Evolutionary conservation across 2,329 filamentous ascomycete species (phyloP), one percentile per base, ranked within the genome.

Genomic region (Aspergillus amoenus): DNA sequence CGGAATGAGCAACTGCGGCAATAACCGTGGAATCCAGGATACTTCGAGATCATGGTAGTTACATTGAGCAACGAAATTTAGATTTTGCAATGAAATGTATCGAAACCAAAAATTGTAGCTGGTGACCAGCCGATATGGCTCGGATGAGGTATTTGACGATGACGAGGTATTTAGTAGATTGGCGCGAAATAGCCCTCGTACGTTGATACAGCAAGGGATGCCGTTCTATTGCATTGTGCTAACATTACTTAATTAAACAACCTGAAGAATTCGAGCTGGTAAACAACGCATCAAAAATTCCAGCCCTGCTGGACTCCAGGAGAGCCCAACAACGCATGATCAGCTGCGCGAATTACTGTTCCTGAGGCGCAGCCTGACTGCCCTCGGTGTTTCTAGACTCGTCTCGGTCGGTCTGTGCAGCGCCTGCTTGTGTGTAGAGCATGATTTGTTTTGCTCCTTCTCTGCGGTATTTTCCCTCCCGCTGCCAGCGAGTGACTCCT

Each of bases 331-430:
- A 15, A 52, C 11, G 9, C 17, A 22, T 43, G 62, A 65, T 65
- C 63, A 65, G 48, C 63, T 65, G 63, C 61, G 63, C 63, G 61
- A 65, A 64, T 65, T 64, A 64, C 63, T 60, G 34, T 57, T 50
- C 55, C 42, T 56, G 62, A 57, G 40, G n/a, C n/a, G 44, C 27
- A 15, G n/a, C 27, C 4, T 43, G 17, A 21, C 41, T 11, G n/a
- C 12, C 40, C 40, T 18, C 15, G 8, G 18, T 7, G 40, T 43
- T 12, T 43, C 21, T 18, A 24, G 17, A 43, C 43, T 27, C 12
- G 37, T 40, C 37, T 40, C 13, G 37, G 17, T 40, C 37, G 40
- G 40, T 42, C 40, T 42, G 40, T 42, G 40, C 40, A 42, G 42
- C 27, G 9, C 27, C 17, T 40, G 37, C 15, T 40, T 40, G 37